A percentile compares a stretch with the other conserved stretches of the same genome.
phyloP scores from a whole-genome alignment of 2,329 filamentous ascomycete species.

The Monilinia laxa region DNA sequence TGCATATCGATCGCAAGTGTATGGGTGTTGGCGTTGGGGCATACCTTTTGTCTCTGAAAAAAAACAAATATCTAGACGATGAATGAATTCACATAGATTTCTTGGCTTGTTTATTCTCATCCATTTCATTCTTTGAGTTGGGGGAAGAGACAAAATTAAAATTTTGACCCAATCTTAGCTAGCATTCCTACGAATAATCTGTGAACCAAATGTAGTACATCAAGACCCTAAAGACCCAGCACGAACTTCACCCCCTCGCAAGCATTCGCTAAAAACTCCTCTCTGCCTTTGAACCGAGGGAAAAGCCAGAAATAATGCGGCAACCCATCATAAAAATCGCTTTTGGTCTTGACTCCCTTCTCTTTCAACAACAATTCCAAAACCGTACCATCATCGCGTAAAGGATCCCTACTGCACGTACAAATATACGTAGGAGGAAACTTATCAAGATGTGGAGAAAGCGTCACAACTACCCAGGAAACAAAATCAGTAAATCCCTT shows the following conservation, averaged over 20 bases:
- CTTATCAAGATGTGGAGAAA: neutral
- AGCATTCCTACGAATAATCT: neutral
- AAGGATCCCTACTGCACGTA: constrained; percentile 13
- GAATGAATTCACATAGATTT: neutral
- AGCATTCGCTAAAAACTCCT: constrained; percentile 9
- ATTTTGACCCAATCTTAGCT: neutral
- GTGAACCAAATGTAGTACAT: neutral
- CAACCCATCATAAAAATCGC: constrained; percentile 37
- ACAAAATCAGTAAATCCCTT: neutral
- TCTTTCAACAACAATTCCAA: constrained; percentile 37
- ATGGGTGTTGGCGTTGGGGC: constrained; percentile 9
- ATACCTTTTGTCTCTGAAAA: neutral
- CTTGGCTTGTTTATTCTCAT: neutral
- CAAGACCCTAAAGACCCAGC: neutral
- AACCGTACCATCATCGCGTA: constrained; percentile 29
- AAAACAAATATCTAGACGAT: neutral
- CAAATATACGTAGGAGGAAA: constrained; percentile 15
- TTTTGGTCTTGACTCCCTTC: constrained; percentile 34
- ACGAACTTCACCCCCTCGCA: constrained; percentile 15
- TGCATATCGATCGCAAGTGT: neutral
- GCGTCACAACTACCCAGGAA: neutral
- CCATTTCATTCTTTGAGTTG: neutral
- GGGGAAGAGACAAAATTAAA: neutral
- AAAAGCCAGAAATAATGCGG: constrained; percentile 39
- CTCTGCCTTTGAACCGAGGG: neutral